These are phyloP conservation scores for Kuraishia capsulata DNA, from an alignment of 805 yeast genomes.

Conservation along the genomic window DNA sequence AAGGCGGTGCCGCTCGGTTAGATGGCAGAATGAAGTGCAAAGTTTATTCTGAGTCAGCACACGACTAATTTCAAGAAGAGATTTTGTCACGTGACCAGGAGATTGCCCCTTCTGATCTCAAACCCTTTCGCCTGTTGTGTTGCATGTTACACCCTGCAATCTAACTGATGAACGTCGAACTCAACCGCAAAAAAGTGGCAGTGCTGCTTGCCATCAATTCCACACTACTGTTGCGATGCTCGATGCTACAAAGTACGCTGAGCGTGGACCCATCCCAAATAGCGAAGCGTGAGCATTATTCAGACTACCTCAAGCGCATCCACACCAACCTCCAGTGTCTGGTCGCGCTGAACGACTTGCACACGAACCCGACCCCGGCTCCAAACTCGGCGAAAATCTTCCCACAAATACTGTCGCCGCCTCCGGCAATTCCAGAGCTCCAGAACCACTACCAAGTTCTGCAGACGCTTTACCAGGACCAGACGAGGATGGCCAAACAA, in stretches of 20 bases:
- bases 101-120: no score
- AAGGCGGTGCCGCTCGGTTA: no score
- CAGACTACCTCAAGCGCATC: constrained; percentile 24
- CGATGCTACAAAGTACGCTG: constrained; percentile 16
- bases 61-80: no score
- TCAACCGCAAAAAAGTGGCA: constrained; percentile 13
- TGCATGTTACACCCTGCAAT: no score
- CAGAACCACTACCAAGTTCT: constrained; percentile 34
- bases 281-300: constrained; percentile 20
- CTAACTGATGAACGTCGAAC: background rate
- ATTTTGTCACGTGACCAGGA: no score
- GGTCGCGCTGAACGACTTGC: constrained; percentile 27
- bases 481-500: constrained; percentile 7
- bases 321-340: constrained; percentile 25
- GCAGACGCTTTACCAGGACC: constrained; percentile 46
- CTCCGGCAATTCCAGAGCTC: constrained; percentile 46
- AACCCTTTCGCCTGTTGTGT: no score
- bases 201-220: constrained; percentile 25
- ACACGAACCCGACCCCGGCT: constrained; percentile 15
- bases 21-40: no score
- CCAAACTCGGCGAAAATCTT: constrained; percentile 15
- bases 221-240: constrained; percentile 21
- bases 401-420: constrained; percentile 46
- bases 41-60: no score
- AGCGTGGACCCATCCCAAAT: constrained; percentile 8